Evolutionary conservation across 139 green algal species (phyloP).

Genomic region (Auxenochlorella pyrenoidosa): DNA sequence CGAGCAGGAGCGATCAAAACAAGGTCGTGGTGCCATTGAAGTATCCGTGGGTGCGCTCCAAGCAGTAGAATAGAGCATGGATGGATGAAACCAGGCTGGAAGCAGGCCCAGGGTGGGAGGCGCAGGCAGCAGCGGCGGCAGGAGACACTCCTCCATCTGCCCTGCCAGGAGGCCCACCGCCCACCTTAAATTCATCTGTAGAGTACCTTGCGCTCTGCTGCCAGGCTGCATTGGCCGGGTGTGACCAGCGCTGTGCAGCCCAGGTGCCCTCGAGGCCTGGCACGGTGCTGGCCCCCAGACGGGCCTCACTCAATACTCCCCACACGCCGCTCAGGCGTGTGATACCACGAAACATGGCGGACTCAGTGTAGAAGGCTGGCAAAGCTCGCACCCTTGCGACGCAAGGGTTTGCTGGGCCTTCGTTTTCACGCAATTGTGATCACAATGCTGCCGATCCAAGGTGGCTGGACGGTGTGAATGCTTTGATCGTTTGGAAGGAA

Average conservation of each 20-base stretch:
- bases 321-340: not conserved
- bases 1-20: not conserved
- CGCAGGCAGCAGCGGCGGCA: not conserved
- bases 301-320: not conserved
- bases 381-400: too few species aligned
- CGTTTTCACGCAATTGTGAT: too few species aligned
- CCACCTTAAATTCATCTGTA: constrained; percentile 17
- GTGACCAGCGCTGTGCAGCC: not conserved
- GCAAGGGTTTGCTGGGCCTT: too few species aligned
- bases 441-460: too few species aligned
- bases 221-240: not conserved
- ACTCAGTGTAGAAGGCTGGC: too few species aligned
- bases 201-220: constrained; percentile 8
- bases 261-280: not conserved
- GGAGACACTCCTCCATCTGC: not conserved
- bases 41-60: too few species aligned
- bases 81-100: not conserved
- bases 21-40: not conserved
- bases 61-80: too few species aligned
- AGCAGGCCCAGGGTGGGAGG: not conserved
- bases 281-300: not conserved
- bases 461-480: too few species aligned
- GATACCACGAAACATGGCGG: not conserved
- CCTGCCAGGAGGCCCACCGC: not conserved
- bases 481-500: too few species aligned